Percentiles rank a stretch among this genome's conserved stretches.
phyloP scores from a whole-genome alignment of 805 yeast species.

The Cyberlindnera maritima region DNA sequence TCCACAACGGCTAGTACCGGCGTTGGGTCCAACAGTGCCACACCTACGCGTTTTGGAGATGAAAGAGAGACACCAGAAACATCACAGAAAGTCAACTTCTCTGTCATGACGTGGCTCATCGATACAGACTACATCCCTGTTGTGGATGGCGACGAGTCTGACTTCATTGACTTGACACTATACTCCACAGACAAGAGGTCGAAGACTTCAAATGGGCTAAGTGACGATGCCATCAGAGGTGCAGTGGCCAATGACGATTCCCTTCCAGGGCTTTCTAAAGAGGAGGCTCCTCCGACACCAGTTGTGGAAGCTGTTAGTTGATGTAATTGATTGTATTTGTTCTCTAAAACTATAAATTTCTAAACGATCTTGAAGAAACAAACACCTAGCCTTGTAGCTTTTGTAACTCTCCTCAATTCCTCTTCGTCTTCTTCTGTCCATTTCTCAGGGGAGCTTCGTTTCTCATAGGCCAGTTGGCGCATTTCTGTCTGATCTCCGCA shows the following conservation, averaged over 20 bases:
- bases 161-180: conserved; percentile 42
- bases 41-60: conserved; percentile 28
- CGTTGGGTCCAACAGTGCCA: conserved; percentile 11
- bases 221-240: conserved; percentile 50
- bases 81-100: conserved; percentile 23
- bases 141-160: conserved; percentile 39
- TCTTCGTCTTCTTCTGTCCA: conserved; percentile 53
- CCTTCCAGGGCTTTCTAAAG: conserved; percentile 42
- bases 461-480: conserved; percentile 42
- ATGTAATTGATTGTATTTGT: too few relatives aligned
- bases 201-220: conserved; percentile 28
- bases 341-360: too few relatives aligned
- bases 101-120: conserved; percentile 33
- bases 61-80: conserved; percentile 18
- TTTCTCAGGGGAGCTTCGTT: conserved; percentile 40
- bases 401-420: conserved; percentile 45
- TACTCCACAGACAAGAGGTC: conserved; percentile 30
- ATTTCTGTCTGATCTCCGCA: conserved; percentile 55
- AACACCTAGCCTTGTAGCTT: conserved; percentile 57
- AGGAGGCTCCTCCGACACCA: neutral
- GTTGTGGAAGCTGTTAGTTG: neutral
- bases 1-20: conserved; percentile 2
- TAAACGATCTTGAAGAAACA: conserved; percentile 47
- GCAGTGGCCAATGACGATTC: conserved; percentile 49
- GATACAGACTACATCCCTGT: conserved; percentile 21